A percentile compares a stretch with the other conserved stretches of the same genome.
Conservation (phyloP, 192 early-diverging fungal species). For the Coemansia sp. region DNA sequence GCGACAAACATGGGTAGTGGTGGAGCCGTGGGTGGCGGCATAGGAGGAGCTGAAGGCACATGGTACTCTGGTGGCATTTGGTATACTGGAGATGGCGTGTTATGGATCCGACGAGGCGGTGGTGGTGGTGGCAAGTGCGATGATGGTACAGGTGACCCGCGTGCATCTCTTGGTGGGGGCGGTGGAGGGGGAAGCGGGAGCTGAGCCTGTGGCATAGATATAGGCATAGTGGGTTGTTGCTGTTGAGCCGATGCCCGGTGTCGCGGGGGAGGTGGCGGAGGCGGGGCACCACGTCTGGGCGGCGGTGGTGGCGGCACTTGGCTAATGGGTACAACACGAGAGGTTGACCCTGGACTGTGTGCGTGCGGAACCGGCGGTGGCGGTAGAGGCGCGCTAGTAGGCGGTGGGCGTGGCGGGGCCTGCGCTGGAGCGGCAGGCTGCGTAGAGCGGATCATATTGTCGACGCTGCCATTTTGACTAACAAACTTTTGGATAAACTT, state of each 20-base stretch:
- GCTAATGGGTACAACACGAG: background rate
- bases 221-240: background rate
- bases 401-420: slow-evolving; percentile 18
- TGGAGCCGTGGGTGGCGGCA: slow-evolving; percentile 10
- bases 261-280: slow-evolving; percentile 20
- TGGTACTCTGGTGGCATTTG: slow-evolving; percentile 1
- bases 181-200: slow-evolving; percentile 6
- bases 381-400: slow-evolving; percentile 21
- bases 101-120: slow-evolving; percentile 14
- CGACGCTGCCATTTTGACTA: slow-evolving; percentile 61
- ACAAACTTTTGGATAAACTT: slow-evolving; percentile 72
- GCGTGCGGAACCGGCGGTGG: slow-evolving; percentile 37
- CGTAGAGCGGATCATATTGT: slow-evolving; percentile 50
- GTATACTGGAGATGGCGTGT: slow-evolving; percentile 9
- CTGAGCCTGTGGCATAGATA: slow-evolving; percentile 1
- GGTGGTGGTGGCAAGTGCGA: slow-evolving; percentile 17
- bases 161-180: slow-evolving; percentile 21
- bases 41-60: slow-evolving; percentile 14
- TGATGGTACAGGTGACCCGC: slow-evolving; percentile 15
- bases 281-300: slow-evolving; percentile 12
- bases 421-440: slow-evolving; percentile 19
- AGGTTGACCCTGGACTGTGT: background rate
- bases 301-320: slow-evolving; percentile 18
- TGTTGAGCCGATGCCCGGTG: slow-evolving; percentile 7
- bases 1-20: background rate